Evolutionary conservation across 2,329 filamentous ascomycete species (phyloP).

Genomic region (Penicillium rolfsii): DNA sequence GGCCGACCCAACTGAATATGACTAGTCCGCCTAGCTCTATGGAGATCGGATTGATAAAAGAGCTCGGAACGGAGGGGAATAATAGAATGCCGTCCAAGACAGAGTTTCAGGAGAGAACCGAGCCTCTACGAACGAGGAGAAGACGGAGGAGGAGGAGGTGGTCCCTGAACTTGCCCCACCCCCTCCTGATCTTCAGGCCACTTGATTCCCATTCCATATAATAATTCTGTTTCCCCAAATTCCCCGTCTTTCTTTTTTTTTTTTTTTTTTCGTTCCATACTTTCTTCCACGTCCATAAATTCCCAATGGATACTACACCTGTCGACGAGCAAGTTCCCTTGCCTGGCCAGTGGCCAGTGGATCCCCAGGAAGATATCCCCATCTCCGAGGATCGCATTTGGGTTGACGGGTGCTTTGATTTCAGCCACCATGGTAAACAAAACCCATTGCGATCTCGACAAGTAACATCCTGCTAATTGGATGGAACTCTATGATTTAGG

Average conservation of each 20-base stretch:
- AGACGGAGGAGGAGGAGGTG: not conserved
- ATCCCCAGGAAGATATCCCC: constrained; percentile 62
- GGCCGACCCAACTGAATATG: not conserved
- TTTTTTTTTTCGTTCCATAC: not conserved
- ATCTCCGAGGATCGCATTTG: constrained; percentile 77
- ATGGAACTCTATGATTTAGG: constrained; percentile 54
- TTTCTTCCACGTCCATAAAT: not conserved
- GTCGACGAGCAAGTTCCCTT: constrained; percentile 51
- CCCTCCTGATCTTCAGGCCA: not conserved
- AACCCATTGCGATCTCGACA: constrained; percentile 1
- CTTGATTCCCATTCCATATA: constrained; percentile 1
- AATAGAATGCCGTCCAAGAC: not conserved
- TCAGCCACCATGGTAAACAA: constrained; percentile 85
- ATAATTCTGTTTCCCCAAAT: constrained; percentile 13
- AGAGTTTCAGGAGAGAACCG: constrained; percentile 1
- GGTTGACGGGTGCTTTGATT: constrained; percentile 99
- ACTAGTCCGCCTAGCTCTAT: not conserved
- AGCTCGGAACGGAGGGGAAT: not conserved
- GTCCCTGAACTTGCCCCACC: constrained; percentile 1
- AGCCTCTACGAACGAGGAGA: not conserved
- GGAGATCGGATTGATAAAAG: not conserved
- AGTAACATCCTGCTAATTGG: not conserved
- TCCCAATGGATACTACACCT: constrained; percentile 21
- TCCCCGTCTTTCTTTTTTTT: constrained; percentile 12
- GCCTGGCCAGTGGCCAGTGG: constrained; percentile 65